These are phyloP conservation scores for Astraeus odoratus DNA, from an alignment of 768 basidiomycete species.

Conservation along the genomic window DNA sequence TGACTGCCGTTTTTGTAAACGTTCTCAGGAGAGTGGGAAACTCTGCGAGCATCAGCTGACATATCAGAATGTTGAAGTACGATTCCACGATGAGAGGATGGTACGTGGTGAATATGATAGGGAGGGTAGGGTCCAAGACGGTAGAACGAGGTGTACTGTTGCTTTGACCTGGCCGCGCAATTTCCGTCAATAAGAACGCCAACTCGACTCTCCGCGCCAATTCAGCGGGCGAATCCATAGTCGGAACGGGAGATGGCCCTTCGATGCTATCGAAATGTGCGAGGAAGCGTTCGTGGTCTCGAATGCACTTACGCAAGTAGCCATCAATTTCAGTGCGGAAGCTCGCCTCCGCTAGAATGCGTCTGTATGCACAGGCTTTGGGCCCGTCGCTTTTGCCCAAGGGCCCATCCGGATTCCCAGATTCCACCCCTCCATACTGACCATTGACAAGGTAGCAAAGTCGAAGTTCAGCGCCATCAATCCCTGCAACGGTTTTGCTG, in stretches of 20 bases:
- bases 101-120: slow-evolving; percentile 78
- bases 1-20: slow-evolving; percentile 57
- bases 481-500: slow-evolving; percentile 40
- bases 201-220: slow-evolving; percentile 52
- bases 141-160: slow-evolving; percentile 28
- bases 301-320: slow-evolving; percentile 66
- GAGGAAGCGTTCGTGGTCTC: slow-evolving; percentile 82
- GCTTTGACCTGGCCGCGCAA: slow-evolving; percentile 56
- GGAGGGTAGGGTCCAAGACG: slow-evolving; percentile 30
- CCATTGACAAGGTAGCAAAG: slow-evolving; percentile 72
- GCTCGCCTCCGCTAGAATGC: slow-evolving; percentile 43
- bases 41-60: slow-evolving; percentile 72
- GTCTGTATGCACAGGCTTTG: slow-evolving; percentile 61
- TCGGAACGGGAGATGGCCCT: slow-evolving; percentile 18
- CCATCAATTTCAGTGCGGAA: slow-evolving; percentile 56
- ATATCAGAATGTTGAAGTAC: slow-evolving; percentile 73
- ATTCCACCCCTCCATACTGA: slow-evolving; percentile 77
- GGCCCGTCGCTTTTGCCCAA: slow-evolving; percentile 50
- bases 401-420: slow-evolving; percentile 76
- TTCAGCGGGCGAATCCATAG: slow-evolving; percentile 20
- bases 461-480: slow-evolving; percentile 70
- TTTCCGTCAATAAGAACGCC: slow-evolving; percentile 64
- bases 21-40: slow-evolving; percentile 53
- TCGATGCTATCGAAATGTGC: slow-evolving; percentile 77
- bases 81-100: slow-evolving; percentile 87